Base-by-base conservation (phyloP, 805 yeast species). In the Barnettozyma sucrosica region DNA sequence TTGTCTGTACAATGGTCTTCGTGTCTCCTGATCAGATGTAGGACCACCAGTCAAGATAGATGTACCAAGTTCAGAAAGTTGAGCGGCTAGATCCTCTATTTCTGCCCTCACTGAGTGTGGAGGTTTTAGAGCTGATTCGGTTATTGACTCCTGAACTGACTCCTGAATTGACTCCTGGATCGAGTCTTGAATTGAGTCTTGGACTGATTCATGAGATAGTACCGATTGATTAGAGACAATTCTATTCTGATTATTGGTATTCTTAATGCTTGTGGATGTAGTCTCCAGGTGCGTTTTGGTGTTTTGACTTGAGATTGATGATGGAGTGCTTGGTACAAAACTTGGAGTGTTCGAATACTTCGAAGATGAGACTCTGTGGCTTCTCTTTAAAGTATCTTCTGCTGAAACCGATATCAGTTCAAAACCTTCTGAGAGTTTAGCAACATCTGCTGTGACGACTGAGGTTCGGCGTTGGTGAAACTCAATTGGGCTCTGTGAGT, bases 131-230 rank as follows among this genome's bases (percentile, higher is more conserved):
- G 28, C 23, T 4, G 44, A 44, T 2, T 37, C 48, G 8, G 42
- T 36, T 7, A 43, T 20, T 3, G 59, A 53, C 3, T 48, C 52
- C 14, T 50, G 51, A 11, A 49, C 44, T 6, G 55, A 48, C 13
- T 41, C 47, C 28, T 55, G 57, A 30, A 53, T 38, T 1, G 58
- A 56, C 18, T 52, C 55, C 8, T 54, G 56, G 11, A 49, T 44
- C 3, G 59, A 54, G 16, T 52, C 55, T 10, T 52, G 54, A 13
- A 49, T 44, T 2, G 59, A 54, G n/a, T 51, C 53, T 10, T 54
- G 56, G 11, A 47, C 36, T 16, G 37, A 18, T 34, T 34, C 37
- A 18, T 39, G 28, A 11, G 50, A 47, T 5, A 34, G 19, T 6
- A 25, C 28, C 3, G 56, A 50, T 9, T 47, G 48, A 4, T 32